These are phyloP conservation scores for Capronia americana DNA, from an alignment of 2,329 filamentous ascomycete genomes.

Conservation along the genomic window DNA sequence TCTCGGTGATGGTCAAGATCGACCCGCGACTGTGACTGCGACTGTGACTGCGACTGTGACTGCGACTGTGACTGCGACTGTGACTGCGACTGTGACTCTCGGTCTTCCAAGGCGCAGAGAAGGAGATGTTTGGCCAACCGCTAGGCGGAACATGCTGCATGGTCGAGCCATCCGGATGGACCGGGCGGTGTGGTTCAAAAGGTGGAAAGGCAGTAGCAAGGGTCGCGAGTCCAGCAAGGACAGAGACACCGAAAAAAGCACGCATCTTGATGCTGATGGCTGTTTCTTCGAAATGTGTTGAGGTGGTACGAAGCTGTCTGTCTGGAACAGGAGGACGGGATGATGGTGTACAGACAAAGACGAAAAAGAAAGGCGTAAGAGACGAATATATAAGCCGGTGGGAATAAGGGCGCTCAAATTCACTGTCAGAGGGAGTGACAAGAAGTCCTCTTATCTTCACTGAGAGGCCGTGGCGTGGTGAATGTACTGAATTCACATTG, in stretches of 20 bases:
- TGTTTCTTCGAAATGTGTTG: not conserved
- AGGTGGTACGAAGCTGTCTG: not conserved
- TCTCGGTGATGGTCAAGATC: not conserved
- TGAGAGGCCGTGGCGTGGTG: not conserved
- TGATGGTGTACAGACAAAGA: not conserved
- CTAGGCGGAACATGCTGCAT: not conserved
- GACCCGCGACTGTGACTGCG: not conserved
- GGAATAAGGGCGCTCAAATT: not conserved
- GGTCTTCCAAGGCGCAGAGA: not conserved
- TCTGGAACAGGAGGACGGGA: not conserved
- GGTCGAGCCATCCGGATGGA: not conserved
- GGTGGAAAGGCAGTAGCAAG: not conserved
- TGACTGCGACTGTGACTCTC: not conserved
- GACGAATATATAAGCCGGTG: not conserved
- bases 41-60: not conserved
- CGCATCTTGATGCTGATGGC: not conserved
- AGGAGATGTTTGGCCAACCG: not conserved
- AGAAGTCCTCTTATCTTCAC: not conserved
- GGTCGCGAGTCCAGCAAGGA: not conserved
- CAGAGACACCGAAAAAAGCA: not conserved
- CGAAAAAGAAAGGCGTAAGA: not conserved
- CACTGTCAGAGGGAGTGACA: constrained; percentile 5
- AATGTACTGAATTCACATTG: not conserved
- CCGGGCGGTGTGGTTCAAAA: not conserved
- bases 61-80: not conserved